A percentile compares a stretch with the other conserved stretches of the same genome.
Evolutionary conservation across 768 basidiomycete species (phyloP).

Genomic region (Cyathus striatus): DNA sequence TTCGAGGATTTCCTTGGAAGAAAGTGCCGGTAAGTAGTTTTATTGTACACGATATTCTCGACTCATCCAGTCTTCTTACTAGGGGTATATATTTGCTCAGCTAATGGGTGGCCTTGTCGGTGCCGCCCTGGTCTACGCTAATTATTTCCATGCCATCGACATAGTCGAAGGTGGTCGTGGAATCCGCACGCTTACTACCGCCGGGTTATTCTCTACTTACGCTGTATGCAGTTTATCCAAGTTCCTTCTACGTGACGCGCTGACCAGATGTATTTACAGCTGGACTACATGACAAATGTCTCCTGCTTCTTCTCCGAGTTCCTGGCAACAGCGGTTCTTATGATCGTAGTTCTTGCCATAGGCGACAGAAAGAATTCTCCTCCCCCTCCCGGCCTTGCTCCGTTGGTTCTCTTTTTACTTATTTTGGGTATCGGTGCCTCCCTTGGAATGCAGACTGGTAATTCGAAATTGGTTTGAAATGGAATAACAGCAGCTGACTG

Average conservation of each 20-base stretch:
- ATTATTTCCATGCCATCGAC: constrained; percentile 66
- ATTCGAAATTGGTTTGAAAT: not conserved
- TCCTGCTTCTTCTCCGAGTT: constrained; percentile 47
- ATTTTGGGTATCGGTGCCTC: constrained; percentile 52
- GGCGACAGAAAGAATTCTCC: constrained; percentile 51
- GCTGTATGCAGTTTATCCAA: constrained; percentile 37
- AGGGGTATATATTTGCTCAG: constrained; percentile 55
- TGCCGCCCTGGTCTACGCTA: constrained; percentile 53
- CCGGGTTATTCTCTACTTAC: constrained; percentile 54
- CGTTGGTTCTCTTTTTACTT: constrained; percentile 49
- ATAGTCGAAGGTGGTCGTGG: constrained; percentile 52
- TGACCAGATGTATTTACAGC: constrained; percentile 9
- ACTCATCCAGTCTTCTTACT: not conserved
- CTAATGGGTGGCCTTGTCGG: constrained; percentile 57
- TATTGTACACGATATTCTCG: not conserved
- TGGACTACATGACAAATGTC: constrained; percentile 33
- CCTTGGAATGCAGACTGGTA: constrained; percentile 58
- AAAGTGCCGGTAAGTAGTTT: constrained; percentile 56
- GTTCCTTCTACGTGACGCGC: not conserved
- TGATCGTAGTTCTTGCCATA: constrained; percentile 48
- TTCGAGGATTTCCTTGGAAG: constrained; percentile 73
- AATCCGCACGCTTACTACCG: constrained; percentile 52
- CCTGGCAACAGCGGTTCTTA: constrained; percentile 48
- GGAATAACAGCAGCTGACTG: no score
- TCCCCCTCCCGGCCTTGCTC: constrained; percentile 45